A percentile compares a stretch with the other conserved stretches of the same genome.
Conservation (phyloP, 768 basidiomycete genomes). For the Aureoboletus auriporus region DNA sequence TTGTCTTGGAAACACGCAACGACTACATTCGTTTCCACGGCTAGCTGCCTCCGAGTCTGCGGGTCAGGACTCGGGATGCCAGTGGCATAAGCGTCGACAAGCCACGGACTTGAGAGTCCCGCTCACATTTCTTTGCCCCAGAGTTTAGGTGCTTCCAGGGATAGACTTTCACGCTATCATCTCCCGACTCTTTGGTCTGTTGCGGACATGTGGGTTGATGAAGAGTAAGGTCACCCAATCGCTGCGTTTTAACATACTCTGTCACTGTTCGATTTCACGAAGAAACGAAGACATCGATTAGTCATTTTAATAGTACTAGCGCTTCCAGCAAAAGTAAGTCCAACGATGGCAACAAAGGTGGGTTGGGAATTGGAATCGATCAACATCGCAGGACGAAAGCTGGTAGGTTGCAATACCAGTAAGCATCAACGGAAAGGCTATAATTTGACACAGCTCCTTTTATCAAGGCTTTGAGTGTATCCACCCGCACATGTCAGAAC, state of each 20-base stretch:
- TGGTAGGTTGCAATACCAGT: background rate
- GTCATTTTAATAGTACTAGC: no score
- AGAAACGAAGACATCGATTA: background rate
- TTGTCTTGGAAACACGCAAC: constrained; percentile 74
- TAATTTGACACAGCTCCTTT: constrained; percentile 9
- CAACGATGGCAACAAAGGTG: background rate
- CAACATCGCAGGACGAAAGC: no score
- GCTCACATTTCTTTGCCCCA: constrained; percentile 11
- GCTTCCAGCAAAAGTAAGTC: no score
- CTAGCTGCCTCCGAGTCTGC: constrained; percentile 43
- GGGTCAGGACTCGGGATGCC: constrained; percentile 44
- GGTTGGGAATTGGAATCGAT: background rate
- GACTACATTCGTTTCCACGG: constrained; percentile 79
- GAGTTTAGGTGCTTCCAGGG: no score
- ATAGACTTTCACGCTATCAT: no score
- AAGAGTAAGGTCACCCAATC: constrained; percentile 32
- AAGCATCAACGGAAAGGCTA: constrained; percentile 2
- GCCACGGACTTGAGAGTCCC: background rate
- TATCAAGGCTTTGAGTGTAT: constrained; percentile 12
- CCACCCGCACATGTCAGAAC: constrained; percentile 11
- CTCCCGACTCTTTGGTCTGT: constrained; percentile 56
- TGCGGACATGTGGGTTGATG: constrained; percentile 71
- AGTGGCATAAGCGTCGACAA: constrained; percentile 45
- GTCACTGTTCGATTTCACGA: background rate
- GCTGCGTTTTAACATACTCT: background rate